Evolutionary conservation across 2,329 filamentous ascomycete genomes (phyloP).

Genomic region (Aaosphaeria pasadenensis): DNA sequence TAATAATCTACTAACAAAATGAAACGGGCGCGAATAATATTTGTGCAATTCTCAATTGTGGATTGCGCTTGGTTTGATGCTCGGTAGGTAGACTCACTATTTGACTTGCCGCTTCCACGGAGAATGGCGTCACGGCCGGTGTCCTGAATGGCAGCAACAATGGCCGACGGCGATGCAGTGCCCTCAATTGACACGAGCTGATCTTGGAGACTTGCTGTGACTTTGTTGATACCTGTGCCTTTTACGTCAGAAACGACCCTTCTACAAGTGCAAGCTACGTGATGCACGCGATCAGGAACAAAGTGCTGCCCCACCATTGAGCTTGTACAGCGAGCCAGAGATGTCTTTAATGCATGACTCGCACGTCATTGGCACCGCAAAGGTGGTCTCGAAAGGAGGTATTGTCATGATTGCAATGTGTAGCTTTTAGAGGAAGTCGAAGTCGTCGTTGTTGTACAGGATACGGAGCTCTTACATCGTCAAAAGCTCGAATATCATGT

Average conservation of each 20-base stretch:
- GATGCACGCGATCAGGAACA: neutral
- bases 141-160: constrained; percentile 82
- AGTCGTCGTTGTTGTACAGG: no score
- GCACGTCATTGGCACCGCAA: constrained; percentile 92
- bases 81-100: constrained; percentile 59
- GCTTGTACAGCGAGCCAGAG: constrained; percentile 70
- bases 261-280: constrained; percentile 6
- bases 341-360: constrained; percentile 85
- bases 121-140: constrained; percentile 94
- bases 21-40: no score
- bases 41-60: no score
- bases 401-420: constrained; percentile 23
- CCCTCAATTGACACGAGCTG: constrained; percentile 84
- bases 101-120: constrained; percentile 78
- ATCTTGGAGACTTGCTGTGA: constrained; percentile 77
- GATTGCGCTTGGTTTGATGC: no score
- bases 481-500: no score
- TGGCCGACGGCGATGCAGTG: constrained; percentile 85
- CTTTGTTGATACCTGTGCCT: constrained; percentile 70
- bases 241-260: neutral
- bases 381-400: constrained; percentile 67
- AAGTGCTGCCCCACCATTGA: constrained; percentile 53
- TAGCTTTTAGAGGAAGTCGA: neutral
- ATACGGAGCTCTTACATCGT: no score
- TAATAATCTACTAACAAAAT: constrained; percentile 7